A percentile compares a stretch with the other conserved stretches of the same genome.
Conservation (phyloP, 164 flowering plant genomes). For the Vitis rotundifolia region DNA sequence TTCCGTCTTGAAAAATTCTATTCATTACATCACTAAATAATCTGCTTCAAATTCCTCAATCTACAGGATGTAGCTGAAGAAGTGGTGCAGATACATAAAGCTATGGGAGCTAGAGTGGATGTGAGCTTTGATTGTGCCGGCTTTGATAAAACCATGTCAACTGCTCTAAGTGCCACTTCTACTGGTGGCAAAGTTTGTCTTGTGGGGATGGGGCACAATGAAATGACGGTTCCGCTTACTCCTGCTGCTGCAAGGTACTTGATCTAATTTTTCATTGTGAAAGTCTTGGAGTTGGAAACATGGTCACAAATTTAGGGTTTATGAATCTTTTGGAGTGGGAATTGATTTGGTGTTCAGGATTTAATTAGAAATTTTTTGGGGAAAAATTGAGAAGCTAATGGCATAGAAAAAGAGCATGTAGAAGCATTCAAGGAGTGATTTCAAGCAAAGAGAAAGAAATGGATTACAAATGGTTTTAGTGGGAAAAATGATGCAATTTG, state of each 20-base stretch:
- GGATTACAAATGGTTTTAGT: no score
- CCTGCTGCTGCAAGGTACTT: slow-evolving; percentile 84
- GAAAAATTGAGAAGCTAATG: no score
- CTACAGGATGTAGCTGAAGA: slow-evolving; percentile 64
- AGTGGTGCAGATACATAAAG: slow-evolving; percentile 52
- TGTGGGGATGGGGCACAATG: slow-evolving; percentile 83
- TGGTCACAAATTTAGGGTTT: not conserved
- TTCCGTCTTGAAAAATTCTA: not conserved
- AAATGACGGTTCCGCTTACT: slow-evolving; percentile 81
- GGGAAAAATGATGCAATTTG: no score
- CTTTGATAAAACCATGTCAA: slow-evolving; percentile 79
- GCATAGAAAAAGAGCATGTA: no score
- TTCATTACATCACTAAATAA: not conserved
- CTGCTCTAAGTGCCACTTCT: slow-evolving; percentile 73
- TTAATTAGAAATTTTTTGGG: no score
- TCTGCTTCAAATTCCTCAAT: not conserved
- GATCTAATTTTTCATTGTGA: not conserved
- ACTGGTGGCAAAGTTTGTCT: slow-evolving; percentile 93
- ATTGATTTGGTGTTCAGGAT: not conserved
- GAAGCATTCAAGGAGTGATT: no score
- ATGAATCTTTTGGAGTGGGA: not conserved
- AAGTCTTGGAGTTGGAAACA: not conserved
- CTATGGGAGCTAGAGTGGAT: slow-evolving; percentile 64
- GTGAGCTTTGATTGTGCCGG: slow-evolving; percentile 89
- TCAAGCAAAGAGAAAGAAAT: no score